Percentiles rank a stretch among this genome's conserved stretches.
Conservation (phyloP, 495 filamentous ascomycete genomes). For the Penicillium argentinense region DNA sequence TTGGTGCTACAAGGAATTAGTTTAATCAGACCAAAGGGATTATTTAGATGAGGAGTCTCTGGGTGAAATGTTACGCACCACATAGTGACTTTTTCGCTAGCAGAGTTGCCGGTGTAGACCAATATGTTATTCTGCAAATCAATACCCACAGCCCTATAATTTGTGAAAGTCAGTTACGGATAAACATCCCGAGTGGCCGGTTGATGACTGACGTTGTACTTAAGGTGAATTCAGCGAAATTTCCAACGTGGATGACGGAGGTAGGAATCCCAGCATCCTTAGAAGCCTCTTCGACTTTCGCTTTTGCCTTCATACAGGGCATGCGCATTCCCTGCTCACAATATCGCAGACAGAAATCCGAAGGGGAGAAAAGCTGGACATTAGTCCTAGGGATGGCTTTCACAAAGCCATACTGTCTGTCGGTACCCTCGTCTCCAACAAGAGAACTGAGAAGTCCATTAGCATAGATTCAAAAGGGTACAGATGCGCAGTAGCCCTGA, state of each 20-base stretch:
- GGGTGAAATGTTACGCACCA: constrained; percentile 1
- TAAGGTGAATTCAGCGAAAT: constrained; percentile 21
- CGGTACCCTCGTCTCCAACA: constrained; percentile 17
- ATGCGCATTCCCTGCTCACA: constrained; percentile 17
- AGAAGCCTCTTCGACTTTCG: constrained; percentile 17
- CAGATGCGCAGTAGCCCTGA: too few species aligned
- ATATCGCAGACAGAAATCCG: constrained; percentile 16
- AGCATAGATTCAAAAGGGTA: too few species aligned
- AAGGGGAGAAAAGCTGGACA: constrained; percentile 23
- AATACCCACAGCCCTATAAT: too few species aligned
- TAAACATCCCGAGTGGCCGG: too few species aligned
- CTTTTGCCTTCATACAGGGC: constrained; percentile 11
- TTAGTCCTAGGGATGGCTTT: constrained; percentile 22
- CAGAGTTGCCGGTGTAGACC: too few species aligned
- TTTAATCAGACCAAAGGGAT: too few species aligned
- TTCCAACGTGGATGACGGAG: constrained; percentile 12
- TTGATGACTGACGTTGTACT: constrained; percentile 9
- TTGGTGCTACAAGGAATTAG: constrained; percentile 10
- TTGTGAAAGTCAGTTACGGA: not conserved
- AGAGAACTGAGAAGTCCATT: constrained; percentile 18
- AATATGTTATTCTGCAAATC: too few species aligned
- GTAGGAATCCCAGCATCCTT: constrained; percentile 19
- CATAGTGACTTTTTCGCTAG: too few species aligned
- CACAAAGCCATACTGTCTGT: constrained; percentile 14
- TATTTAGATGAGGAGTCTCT: constrained; percentile 3